Percentiles rank a stretch among this genome's conserved stretches.
Conservation (phyloP, 2,329 filamentous ascomycete genomes). For the Talaromyces verruculosus region DNA sequence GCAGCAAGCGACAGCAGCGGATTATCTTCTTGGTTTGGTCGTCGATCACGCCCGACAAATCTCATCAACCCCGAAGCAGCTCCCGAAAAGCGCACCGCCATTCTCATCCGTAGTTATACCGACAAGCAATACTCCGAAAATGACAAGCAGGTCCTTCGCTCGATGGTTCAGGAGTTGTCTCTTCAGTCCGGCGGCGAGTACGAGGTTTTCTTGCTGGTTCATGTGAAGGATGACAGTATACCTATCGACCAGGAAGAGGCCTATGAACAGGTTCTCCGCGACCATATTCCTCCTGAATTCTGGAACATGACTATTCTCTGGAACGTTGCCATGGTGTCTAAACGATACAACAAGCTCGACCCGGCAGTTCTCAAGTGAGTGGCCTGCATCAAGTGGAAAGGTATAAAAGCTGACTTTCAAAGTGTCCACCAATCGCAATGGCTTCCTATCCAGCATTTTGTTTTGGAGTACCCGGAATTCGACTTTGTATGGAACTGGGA, state of each 20-base stretch:
- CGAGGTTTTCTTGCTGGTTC: slow-evolving; percentile 72
- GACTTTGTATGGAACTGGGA: slow-evolving; percentile 71
- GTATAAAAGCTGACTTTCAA: slow-evolving; percentile 8
- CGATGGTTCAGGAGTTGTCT: slow-evolving; percentile 77
- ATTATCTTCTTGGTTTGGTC: slow-evolving; percentile 18
- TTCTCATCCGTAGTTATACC: slow-evolving; percentile 80
- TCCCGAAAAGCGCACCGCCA: slow-evolving; percentile 58
- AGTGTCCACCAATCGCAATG: slow-evolving; percentile 23
- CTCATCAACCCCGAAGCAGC: slow-evolving; percentile 39
- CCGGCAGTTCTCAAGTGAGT: slow-evolving; percentile 21
- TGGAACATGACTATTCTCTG: slow-evolving; percentile 38
- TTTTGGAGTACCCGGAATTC: slow-evolving; percentile 63
- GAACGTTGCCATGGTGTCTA: slow-evolving; percentile 26
- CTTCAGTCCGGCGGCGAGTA: slow-evolving; percentile 75
- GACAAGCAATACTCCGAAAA: slow-evolving; percentile 77
- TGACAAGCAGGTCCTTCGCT: slow-evolving; percentile 76
- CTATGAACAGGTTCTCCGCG: slow-evolving; percentile 17
- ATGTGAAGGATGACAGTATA: slow-evolving; percentile 70
- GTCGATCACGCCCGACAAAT: slow-evolving; percentile 23
- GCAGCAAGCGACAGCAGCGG: slow-evolving; percentile 21
- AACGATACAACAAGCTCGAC: slow-evolving; percentile 24
- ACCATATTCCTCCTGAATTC: slow-evolving; percentile 33
- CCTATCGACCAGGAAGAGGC: slow-evolving; percentile 45
- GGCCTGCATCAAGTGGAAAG: not conserved
- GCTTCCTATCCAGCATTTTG: slow-evolving; percentile 61